Evolutionary conservation across 768 basidiomycete species (phyloP).

Genomic region (Strobilomyces dryophilus): DNA sequence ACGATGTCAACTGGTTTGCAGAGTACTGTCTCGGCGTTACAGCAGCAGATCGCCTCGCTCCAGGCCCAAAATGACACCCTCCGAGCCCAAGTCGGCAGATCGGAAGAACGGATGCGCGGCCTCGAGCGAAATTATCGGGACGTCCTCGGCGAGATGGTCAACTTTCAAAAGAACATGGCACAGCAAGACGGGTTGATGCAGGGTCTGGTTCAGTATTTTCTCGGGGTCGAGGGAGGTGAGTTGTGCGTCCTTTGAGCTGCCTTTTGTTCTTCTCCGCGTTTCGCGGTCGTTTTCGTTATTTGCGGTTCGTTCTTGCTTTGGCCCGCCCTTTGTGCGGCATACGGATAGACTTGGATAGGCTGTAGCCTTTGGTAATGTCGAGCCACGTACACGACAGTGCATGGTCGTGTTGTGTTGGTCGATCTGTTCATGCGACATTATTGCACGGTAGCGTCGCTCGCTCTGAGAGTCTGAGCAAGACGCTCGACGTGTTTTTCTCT

Average conservation of each 20-base stretch:
- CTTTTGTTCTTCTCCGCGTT: not conserved
- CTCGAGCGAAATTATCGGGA: constrained; percentile 64
- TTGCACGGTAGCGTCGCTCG: too few species aligned
- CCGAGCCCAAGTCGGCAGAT: constrained; percentile 26
- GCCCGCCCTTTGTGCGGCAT: too few species aligned
- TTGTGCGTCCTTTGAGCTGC: constrained; percentile 11
- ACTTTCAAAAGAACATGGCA: constrained; percentile 69
- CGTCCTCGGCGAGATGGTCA: constrained; percentile 67
- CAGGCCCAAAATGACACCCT: constrained; percentile 30
- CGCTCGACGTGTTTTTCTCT: too few species aligned
- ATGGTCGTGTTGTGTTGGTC: too few species aligned
- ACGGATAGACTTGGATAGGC: too few species aligned
- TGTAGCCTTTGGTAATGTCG: too few species aligned
- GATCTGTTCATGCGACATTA: too few species aligned
- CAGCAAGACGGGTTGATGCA: constrained; percentile 85
- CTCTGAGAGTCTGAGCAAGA: too few species aligned
- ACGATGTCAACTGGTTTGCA: constrained; percentile 27
- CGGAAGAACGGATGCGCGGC: constrained; percentile 52
- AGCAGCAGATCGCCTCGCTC: constrained; percentile 28
- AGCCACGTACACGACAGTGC: too few species aligned
- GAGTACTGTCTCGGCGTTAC: constrained; percentile 22
- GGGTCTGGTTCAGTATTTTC: constrained; percentile 74
- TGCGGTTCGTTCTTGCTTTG: not conserved
- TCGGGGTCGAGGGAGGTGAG: constrained; percentile 63
- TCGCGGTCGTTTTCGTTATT: too few species aligned